A percentile compares a stretch with the other conserved stretches of the same genome.
phyloP scores from a whole-genome alignment of 805 yeast species.

The Clavispora fructus region DNA sequence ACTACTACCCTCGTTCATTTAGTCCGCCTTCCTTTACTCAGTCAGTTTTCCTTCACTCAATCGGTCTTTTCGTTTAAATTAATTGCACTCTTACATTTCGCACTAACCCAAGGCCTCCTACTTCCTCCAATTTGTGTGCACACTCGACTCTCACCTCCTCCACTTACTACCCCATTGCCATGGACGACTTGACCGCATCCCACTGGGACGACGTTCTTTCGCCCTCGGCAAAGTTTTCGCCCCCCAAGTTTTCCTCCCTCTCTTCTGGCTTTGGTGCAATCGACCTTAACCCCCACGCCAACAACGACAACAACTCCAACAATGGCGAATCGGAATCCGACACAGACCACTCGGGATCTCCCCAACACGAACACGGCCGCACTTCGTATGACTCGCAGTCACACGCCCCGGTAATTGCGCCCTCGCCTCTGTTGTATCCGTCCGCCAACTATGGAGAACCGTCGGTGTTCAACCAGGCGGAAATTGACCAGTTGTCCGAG shows the following conservation, averaged over 20 bases:
- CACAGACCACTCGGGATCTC: slow-evolving; percentile 3
- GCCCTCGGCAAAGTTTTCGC: slow-evolving; percentile 12
- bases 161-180: slow-evolving; percentile 9
- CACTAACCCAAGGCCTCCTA: not conserved
- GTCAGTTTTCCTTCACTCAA: too few species aligned
- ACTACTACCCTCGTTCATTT: too few species aligned
- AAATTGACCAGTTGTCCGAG: slow-evolving; percentile 19
- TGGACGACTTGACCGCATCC: slow-evolving; percentile 50
- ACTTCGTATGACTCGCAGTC: not conserved
- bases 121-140: not conserved
- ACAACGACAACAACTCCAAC: slow-evolving; percentile 12
- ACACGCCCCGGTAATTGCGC: not conserved
- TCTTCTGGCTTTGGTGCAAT: slow-evolving; percentile 6
- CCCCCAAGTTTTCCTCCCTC: not conserved
- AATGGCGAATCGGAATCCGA: slow-evolving; percentile 11
- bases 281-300: slow-evolving; percentile 3
- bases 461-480: slow-evolving; percentile 14
- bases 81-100: too few species aligned
- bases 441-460: not conserved
- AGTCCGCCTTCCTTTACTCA: too few species aligned
- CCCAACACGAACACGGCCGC: slow-evolving; percentile 3
- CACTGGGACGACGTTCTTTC: slow-evolving; percentile 59
- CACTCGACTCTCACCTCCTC: not conserved
- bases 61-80: too few species aligned
- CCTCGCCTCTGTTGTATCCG: not conserved